Evolutionary conservation across 148 eudicot genomes (phyloP), one percentile per base, ranked within the genome.

Genomic region (Hydrangea macrophylla): DNA sequence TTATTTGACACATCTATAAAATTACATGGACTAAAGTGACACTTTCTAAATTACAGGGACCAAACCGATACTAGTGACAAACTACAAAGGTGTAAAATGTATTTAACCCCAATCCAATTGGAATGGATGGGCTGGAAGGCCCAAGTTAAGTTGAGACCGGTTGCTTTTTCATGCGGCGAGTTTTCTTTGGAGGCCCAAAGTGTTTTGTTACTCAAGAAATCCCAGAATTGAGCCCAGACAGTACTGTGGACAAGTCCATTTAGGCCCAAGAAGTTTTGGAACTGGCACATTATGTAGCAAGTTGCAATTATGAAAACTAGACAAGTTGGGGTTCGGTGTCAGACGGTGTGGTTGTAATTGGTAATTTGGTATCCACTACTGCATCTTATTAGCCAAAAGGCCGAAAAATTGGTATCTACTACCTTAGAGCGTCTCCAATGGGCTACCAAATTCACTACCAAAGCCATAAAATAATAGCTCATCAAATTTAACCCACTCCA

Each of bases 91-190:
- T n/a, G n/a, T n/a, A n/a, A n/a, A n/a, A n/a, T n/a, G n/a, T n/a
- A n/a, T n/a, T n/a, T n/a, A n/a, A n/a, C n/a, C n/a, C n/a, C n/a
- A n/a, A 83, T 9, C 80, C 90, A 2, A 1, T 55, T 9, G 97
- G 94, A 26, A 53, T 91, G 80, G 88, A 88, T 68, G 92, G 97
- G 28, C 72, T 88, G 7, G 24, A 0, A 0, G 97, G 97, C 63
- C 89, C 97, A 13, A 74, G 53, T 67, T 76, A 86, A 23, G 85
- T 86, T 0, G 97, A 95, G 11, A 76, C 86, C 1, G 84, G 84
- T 2, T 78, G 88, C 61, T 91, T 91, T 62, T 91, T 91, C 58
- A 64, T 60, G 27, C 85, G 94, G 0, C 85, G 85, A 26, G 86
- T 75, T 15, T 81, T 91, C 67, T 68, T 78, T 24, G 82, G 79